Evolutionary conservation across 2,329 filamentous ascomycete genomes (phyloP).

Genomic region (Hymenoscyphus fructigenus): DNA sequence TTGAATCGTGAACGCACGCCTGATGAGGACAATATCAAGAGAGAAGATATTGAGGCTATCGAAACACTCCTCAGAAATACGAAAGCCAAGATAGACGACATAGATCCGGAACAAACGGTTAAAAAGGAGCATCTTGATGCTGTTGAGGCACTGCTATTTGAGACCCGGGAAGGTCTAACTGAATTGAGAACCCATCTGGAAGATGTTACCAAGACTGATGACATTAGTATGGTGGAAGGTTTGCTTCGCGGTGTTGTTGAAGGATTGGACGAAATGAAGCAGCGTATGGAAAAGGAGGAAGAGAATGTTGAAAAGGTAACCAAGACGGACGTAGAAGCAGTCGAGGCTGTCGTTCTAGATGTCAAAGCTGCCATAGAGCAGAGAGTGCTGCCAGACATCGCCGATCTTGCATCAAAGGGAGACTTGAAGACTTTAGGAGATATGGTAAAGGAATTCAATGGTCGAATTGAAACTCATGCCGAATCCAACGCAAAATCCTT

Average conservation of each 20-base stretch:
- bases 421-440: slow-evolving; percentile 70
- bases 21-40: slow-evolving; percentile 56
- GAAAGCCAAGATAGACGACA: slow-evolving; percentile 82
- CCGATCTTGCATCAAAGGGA: slow-evolving; percentile 70
- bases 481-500: slow-evolving; percentile 76
- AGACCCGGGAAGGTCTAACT: slow-evolving; percentile 72
- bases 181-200: slow-evolving; percentile 67
- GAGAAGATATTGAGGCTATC: slow-evolving; percentile 86
- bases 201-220: slow-evolving; percentile 71
- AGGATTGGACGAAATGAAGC: slow-evolving; percentile 71
- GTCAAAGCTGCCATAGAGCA: slow-evolving; percentile 77
- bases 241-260: slow-evolving; percentile 76
- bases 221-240: slow-evolving; percentile 73
- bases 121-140: slow-evolving; percentile 62
- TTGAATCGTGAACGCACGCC: slow-evolving; percentile 42
- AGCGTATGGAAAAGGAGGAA: slow-evolving; percentile 43
- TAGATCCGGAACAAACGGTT: slow-evolving; percentile 71
- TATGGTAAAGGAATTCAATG: slow-evolving; percentile 71
- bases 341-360: slow-evolving; percentile 80
- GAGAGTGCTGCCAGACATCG: slow-evolving; percentile 68
- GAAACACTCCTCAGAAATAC: slow-evolving; percentile 88
- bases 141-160: slow-evolving; percentile 58
- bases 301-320: slow-evolving; percentile 60
- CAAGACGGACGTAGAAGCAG: slow-evolving; percentile 78
- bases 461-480: slow-evolving; percentile 64